phyloP scores from a whole-genome alignment of 768 basidiomycete species.

The Sporobolomyces phaffii region DNA sequence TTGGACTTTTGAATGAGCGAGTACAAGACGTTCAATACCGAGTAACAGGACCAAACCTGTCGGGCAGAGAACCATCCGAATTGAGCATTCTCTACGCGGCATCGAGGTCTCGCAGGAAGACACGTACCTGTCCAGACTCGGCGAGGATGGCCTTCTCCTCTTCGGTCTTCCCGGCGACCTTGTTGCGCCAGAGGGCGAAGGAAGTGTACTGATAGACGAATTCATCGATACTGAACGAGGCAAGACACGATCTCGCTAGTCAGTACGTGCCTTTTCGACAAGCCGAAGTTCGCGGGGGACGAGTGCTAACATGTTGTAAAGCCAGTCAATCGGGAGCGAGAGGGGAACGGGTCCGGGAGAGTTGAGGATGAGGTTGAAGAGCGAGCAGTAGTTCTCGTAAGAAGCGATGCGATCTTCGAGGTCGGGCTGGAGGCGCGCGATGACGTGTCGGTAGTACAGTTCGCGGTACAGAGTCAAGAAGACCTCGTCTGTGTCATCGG shows the following conservation, averaged over 20 bases:
- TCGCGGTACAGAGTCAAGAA: constrained; percentile 97
- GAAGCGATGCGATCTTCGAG: constrained; percentile 97
- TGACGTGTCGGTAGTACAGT: constrained; percentile 70
- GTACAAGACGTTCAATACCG: constrained; percentile 95
- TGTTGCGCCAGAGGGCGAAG: constrained; percentile 86
- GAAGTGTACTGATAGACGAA: constrained; percentile 98
- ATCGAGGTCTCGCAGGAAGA: too few species aligned
- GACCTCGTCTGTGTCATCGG: constrained; percentile 61
- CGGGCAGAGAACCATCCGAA: too few species aligned
- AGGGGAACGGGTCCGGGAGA: constrained; percentile 90
- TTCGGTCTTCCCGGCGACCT: constrained; percentile 64
- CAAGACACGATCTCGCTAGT: background rate
- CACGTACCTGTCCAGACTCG: constrained; percentile 60
- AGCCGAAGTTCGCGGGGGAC: background rate
- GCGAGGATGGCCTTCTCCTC: constrained; percentile 79
- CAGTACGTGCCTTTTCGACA: background rate
- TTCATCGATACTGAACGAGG: constrained; percentile 61
- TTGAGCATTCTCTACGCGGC: too few species aligned
- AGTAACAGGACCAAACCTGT: constrained; percentile 95
- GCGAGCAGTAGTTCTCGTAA: constrained; percentile 77
- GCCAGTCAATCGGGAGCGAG: constrained; percentile 91
- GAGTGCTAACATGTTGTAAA: constrained; percentile 69
- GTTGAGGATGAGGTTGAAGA: constrained; percentile 96
- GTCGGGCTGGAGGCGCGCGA: constrained; percentile 79
- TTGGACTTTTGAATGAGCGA: constrained; percentile 95